Percentiles rank a stretch among this genome's conserved stretches.
Conservation (phyloP, 345 rosid species). For the Ceriops zippeliana region DNA sequence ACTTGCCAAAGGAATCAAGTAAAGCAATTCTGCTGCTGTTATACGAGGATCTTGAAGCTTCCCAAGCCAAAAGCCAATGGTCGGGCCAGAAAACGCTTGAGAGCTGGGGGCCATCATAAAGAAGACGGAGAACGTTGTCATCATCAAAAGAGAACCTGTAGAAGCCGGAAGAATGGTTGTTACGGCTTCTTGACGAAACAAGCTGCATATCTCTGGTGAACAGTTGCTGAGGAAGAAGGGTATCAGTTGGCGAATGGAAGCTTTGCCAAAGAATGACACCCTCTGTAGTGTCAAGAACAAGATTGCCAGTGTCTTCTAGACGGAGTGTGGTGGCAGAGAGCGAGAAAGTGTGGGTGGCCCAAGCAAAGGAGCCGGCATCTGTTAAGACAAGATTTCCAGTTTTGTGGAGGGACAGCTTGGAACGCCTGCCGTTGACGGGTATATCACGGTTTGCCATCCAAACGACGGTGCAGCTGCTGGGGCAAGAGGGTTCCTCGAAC, state of each 20-base stretch:
- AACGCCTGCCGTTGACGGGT: conserved; percentile 40
- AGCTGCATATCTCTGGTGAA: conserved; percentile 24
- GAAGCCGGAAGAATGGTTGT: conserved; percentile 32
- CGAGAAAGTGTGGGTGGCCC: conserved; percentile 21
- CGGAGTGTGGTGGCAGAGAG: neutral
- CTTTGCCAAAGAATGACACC: conserved; percentile 29
- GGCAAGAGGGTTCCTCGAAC: conserved; percentile 16
- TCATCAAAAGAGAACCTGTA: conserved; percentile 31
- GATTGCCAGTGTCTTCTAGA: conserved; percentile 36
- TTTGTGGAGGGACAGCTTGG: conserved; percentile 25
- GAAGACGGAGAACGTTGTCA: conserved; percentile 8
- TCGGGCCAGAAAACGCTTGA: conserved; percentile 17
- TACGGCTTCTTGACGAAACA: conserved; percentile 28
- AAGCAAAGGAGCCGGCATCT: conserved; percentile 26
- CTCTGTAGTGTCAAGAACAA: conserved; percentile 1
- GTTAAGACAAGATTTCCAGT: conserved; percentile 27
- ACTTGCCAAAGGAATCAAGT: conserved; percentile 24
- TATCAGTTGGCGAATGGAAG: conserved; percentile 37
- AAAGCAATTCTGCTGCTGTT: conserved; percentile 32
- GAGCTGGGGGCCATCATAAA: conserved; percentile 13
- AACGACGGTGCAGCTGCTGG: neutral
- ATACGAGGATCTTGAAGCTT: conserved; percentile 12
- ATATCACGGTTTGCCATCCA: conserved; percentile 49
- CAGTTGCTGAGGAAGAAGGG: conserved; percentile 40
- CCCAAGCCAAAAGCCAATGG: conserved; percentile 6